Conservation (phyloP, 148 eudicot genomes). For the Camellia granthamiana region DNA sequence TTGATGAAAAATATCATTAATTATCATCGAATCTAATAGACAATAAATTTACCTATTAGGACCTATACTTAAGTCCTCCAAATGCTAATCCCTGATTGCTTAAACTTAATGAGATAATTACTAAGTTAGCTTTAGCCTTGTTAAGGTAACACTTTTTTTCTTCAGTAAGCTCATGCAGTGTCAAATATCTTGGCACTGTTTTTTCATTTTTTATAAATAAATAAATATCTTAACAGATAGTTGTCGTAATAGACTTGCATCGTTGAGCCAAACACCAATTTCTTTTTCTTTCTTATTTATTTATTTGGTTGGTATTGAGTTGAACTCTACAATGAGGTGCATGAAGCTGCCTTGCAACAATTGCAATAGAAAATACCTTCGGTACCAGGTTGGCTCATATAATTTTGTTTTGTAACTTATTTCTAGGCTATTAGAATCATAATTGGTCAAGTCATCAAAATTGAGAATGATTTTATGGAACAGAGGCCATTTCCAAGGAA, state of each 20-base stretch:
- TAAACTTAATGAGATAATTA: background rate
- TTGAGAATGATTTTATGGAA: background rate
- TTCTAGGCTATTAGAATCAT: background rate
- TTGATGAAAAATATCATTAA: no score
- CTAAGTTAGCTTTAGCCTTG: background rate
- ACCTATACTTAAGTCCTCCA: background rate
- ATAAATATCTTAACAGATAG: background rate
- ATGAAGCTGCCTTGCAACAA: background rate
- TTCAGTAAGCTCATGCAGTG: background rate
- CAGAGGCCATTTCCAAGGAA: background rate
- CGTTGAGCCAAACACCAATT: background rate
- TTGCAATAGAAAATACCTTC: background rate
- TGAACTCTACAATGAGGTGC: background rate
- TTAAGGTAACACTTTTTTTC: background rate
- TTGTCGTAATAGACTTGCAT: background rate
- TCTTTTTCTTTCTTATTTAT: background rate
- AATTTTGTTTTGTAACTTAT: background rate
- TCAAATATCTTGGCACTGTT: background rate
- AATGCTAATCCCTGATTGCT: background rate
- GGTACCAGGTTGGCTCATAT: background rate
- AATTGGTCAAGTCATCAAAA: background rate
- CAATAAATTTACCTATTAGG: no score
- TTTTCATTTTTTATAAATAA: no score
- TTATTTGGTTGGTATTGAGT: background rate
- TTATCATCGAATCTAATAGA: no score